Base-by-base conservation (phyloP, 208 protist genomes). In the Blechomonas ayalai region DNA sequence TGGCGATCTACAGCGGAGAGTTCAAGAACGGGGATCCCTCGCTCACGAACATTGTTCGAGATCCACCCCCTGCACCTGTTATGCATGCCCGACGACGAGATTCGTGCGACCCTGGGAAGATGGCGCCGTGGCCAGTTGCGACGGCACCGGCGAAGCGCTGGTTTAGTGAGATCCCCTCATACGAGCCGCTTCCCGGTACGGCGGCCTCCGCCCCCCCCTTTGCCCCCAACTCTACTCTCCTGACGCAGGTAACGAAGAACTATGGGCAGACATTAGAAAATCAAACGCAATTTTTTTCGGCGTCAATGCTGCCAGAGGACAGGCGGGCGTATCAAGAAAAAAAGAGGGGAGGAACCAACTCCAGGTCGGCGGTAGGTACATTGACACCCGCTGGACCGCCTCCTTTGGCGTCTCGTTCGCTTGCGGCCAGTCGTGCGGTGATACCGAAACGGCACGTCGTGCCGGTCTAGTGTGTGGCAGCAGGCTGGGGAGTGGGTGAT, bases 121-220 rank as follows among this genome's bases (percentile, higher is more conserved):
- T 34, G 13, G 15, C 23, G 24, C 32, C 18, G 15, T 67, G 67
- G 59, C 67, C 55, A 16, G 33, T 29, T 31, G 8, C n/a, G 12
- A 1, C 23, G 9, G 49, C 22, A 35, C 10, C 15, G 47, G 43
- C 37, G 29, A 48, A 60, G 27, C 61, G 73, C 23, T 91, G 82
- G 82, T 91, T 91, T 44, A 60, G 66, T 4, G 68, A 67, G 28
- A 75, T 91, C 13, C 77, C 82, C 18, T 67, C 59, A 7, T 81
- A 76, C 64, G 73, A 81, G 39, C 82, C 82, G 25, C 68, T 91
- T 33, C 82, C 82, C 6, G 82, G 82, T 12, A 87, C 77, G 4
- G 45, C 39, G 13, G 34, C 27, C 2, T 51, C 58, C n/a, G 32
- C 3, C 23, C 80, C 74, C 0, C 43, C 35, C 32, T 74, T 81